Evolutionary conservation across 1,139 yeast species (phyloP).

Genomic region (Taiozyma onychis): DNA sequence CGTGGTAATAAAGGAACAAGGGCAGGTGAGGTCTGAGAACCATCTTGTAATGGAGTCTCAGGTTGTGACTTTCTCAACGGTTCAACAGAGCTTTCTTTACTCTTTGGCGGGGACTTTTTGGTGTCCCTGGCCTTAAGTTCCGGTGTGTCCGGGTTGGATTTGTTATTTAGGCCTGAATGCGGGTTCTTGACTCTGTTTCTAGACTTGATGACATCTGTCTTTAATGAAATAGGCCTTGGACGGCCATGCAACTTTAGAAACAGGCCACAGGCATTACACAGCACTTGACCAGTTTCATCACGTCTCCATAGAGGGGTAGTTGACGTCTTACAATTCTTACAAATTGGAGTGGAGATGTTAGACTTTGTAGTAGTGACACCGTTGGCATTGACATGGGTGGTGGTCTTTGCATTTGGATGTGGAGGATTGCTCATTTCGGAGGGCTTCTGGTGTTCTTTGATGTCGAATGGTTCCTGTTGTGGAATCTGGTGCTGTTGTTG

Average conservation of each 20-base stretch:
- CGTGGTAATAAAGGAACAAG: slow-evolving; percentile 21
- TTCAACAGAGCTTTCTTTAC: slow-evolving; percentile 5
- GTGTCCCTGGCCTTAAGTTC: slow-evolving; percentile 17
- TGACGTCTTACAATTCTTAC: slow-evolving; percentile 87
- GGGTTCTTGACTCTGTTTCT: slow-evolving; percentile 55
- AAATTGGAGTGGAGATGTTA: slow-evolving; percentile 60
- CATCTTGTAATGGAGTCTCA: background rate
- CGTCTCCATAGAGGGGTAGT: slow-evolving; percentile 95
- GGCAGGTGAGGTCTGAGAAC: slow-evolving; percentile 16
- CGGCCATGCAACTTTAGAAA: slow-evolving; percentile 88
- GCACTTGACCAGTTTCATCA: slow-evolving; percentile 87
- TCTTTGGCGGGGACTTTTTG: slow-evolving; percentile 11
- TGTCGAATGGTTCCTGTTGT: background rate
- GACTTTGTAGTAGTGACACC: slow-evolving; percentile 35
- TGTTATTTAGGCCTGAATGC: slow-evolving; percentile 6
- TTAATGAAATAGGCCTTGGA: slow-evolving; percentile 84
- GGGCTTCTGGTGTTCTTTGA: background rate
- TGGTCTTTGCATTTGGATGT: slow-evolving; percentile 40
- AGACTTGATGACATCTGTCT: slow-evolving; percentile 87
- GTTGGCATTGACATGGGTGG: slow-evolving; percentile 30
- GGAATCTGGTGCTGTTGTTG: slow-evolving; percentile 5
- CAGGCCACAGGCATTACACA: slow-evolving; percentile 94
- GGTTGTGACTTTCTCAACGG: background rate
- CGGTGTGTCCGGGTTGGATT: slow-evolving; percentile 18
- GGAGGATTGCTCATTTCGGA: slow-evolving; percentile 10